These are phyloP conservation scores for Tricholoma flavovirens DNA, from an alignment of 768 basidiomycete genomes.

Conservation along the genomic window DNA sequence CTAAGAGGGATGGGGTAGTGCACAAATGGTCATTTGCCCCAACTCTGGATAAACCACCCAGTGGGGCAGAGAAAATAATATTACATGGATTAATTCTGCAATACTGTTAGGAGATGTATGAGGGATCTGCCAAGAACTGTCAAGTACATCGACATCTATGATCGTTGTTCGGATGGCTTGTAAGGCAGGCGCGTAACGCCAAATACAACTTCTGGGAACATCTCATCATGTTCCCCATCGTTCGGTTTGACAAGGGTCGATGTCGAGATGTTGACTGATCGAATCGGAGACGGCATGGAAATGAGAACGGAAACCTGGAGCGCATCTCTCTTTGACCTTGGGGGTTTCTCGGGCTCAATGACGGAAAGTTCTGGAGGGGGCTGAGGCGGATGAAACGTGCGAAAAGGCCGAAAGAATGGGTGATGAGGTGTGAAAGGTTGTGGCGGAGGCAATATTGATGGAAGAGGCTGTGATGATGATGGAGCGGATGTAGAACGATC, in stretches of 20 bases:
- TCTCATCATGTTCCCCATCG: slow-evolving; percentile 22
- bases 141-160: not conserved
- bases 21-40: too few relatives aligned
- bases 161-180: slow-evolving; percentile 12
- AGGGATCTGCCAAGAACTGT: slow-evolving; percentile 2
- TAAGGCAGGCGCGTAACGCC: slow-evolving; percentile 38
- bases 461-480: slow-evolving; percentile 7
- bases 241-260: slow-evolving; percentile 10
- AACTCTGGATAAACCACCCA: too few relatives aligned
- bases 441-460: slow-evolving; percentile 8
- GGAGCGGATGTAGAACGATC: slow-evolving; percentile 1
- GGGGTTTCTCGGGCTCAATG: slow-evolving; percentile 1
- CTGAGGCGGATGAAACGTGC: slow-evolving; percentile 5
- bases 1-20: too few relatives aligned
- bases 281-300: slow-evolving; percentile 44
- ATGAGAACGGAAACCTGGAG: slow-evolving; percentile 54
- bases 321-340: slow-evolving; percentile 25
- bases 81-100: not conserved
- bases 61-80: too few relatives aligned
- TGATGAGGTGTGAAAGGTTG: not conserved
- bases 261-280: slow-evolving; percentile 15
- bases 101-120: not conserved
- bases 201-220: slow-evolving; percentile 44
- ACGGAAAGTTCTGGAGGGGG: slow-evolving; percentile 5
- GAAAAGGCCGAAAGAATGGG: slow-evolving; percentile 4